A percentile compares a stretch with the other conserved stretches of the same genome.
Evolutionary conservation across 2,329 filamentous ascomycete species (phyloP).

Genomic region (Hymenotorrendiella dingleyae): DNA sequence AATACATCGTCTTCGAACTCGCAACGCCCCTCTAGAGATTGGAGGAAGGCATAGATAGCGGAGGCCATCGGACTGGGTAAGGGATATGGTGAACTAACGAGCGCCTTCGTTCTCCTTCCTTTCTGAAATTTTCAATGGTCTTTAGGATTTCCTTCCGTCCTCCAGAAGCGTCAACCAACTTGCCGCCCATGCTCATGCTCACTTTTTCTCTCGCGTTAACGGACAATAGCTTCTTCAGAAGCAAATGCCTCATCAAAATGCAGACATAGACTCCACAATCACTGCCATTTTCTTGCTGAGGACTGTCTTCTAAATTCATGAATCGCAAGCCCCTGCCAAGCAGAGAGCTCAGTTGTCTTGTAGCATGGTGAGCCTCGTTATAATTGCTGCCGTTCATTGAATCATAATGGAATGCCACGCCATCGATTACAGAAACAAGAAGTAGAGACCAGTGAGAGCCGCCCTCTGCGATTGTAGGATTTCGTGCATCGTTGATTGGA

Average conservation of each 20-base stretch:
- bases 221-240: conserved; percentile 74
- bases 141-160: conserved; percentile 86
- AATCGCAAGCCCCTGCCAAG: conserved; percentile 66
- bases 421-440: conserved; percentile 81
- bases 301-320: conserved; percentile 75
- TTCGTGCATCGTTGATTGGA: conserved; percentile 84
- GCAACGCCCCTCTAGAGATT: background rate
- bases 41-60: background rate
- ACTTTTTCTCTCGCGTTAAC: conserved; percentile 81
- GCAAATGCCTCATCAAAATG: conserved; percentile 87
- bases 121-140: conserved; percentile 80
- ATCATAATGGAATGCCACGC: conserved; percentile 95
- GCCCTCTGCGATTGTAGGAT: conserved; percentile 72
- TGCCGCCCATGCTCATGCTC: conserved; percentile 86
- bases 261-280: conserved; percentile 98
- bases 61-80: background rate
- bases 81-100: conserved; percentile 52
- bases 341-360: conserved; percentile 62
- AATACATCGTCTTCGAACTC: background rate
- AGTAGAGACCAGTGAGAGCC: conserved; percentile 94
- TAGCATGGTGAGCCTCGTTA: conserved; percentile 63
- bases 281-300: conserved; percentile 85
- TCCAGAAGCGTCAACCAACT: conserved; percentile 71
- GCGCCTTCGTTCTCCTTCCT: conserved; percentile 78
- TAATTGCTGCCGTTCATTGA: conserved; percentile 72